Evolutionary conservation across 352 stramenopile species (phyloP), one percentile per base, ranked within the genome.

Genomic region (Phytophthora cactorum): DNA sequence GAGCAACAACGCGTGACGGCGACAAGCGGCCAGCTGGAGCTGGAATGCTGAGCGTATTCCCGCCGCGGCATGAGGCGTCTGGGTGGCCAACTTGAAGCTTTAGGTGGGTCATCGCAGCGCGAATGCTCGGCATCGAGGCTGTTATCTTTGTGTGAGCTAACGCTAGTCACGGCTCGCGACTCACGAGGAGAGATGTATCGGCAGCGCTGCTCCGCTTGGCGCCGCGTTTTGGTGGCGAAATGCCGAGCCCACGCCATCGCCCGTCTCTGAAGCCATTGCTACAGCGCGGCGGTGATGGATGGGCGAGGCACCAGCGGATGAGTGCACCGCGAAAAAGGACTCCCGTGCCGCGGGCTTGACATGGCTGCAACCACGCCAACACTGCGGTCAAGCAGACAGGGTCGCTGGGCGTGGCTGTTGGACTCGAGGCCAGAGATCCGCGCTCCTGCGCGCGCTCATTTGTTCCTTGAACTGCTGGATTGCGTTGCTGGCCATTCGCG

Each of bases 11-110:
- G 36, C 63, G 63, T 71, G 41, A 61, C 63, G 63, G 63, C 63
- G 63, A 71, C 63, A 66, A 52, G 49, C 50, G 44, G 29, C 51
- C 64, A 70, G 63, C 64, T 52, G 58, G 50, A 65, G 32, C n/a
- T 52, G 39, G 29, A 52, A 49, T 67, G 32, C 57, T 55, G 32
- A 60, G 54, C 41, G 36, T 66, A 51, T 58, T 58, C 32, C 27
- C 32, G 6, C 38, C 36, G 5, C 17, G 50, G 32, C 47, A 63
- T 64, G 46, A 68, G 61, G 45, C 54, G 32, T 27, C 25, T 36
- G 15, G 29, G 15, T 50, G 27, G 29, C 27, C 51, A 65, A 45
- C 12, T 72, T 67, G 50, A 63, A 68, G 50, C 32, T 66, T 22
- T 71, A 64, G 28, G 59, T 31, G 15, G 38, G 27, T 31, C 36